These are phyloP conservation scores for Arthrobotrys musiformis DNA, from an alignment of 2,329 filamentous ascomycete genomes.

Conservation along the genomic window DNA sequence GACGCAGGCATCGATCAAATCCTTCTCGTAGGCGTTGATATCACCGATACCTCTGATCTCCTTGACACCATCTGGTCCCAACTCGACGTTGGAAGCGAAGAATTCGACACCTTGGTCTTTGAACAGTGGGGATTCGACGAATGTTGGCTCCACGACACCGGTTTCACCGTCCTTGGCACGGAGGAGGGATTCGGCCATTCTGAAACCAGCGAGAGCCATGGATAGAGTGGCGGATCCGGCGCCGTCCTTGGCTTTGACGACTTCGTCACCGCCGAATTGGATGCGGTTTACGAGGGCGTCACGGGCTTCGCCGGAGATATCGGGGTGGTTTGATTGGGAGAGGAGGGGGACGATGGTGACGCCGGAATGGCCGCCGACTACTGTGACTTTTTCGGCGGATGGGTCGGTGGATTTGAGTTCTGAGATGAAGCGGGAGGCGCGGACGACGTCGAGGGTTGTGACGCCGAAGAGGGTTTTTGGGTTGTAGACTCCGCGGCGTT, in stretches of 20 bases:
- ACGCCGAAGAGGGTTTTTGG: conserved; percentile 99
- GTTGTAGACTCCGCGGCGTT: conserved; percentile 95
- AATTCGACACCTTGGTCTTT: conserved; percentile 98
- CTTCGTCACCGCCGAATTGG: conserved; percentile 98
- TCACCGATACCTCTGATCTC: conserved; percentile 89
- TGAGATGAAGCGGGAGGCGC: conserved; percentile 96
- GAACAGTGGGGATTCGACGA: conserved; percentile 96
- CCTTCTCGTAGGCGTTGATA: conserved; percentile 85
- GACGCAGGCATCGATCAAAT: conserved; percentile 86
- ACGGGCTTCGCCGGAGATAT: conserved; percentile 79
- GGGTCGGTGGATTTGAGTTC: conserved; percentile 92
- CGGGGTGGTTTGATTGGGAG: conserved; percentile 88
- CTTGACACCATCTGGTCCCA: conserved; percentile 95
- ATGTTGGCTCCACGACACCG: conserved; percentile 94
- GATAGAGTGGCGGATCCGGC: conserved; percentile 96
- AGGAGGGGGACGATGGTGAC: conserved; percentile 98
- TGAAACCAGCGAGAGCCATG: conserved; percentile 95
- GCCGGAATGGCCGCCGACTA: conserved; percentile 96
- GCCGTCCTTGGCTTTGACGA: conserved; percentile 98
- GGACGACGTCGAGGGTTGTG: conserved; percentile 98
- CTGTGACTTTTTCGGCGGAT: conserved; percentile 90
- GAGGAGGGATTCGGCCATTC: conserved; percentile 89
- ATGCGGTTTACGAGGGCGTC: conserved; percentile 88
- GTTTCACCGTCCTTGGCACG: conserved; percentile 92
- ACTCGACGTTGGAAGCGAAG: conserved; percentile 95